These are phyloP conservation scores for Staphylotrichum tortipilum DNA, from an alignment of 495 filamentous ascomycete genomes.

Conservation along the genomic window DNA sequence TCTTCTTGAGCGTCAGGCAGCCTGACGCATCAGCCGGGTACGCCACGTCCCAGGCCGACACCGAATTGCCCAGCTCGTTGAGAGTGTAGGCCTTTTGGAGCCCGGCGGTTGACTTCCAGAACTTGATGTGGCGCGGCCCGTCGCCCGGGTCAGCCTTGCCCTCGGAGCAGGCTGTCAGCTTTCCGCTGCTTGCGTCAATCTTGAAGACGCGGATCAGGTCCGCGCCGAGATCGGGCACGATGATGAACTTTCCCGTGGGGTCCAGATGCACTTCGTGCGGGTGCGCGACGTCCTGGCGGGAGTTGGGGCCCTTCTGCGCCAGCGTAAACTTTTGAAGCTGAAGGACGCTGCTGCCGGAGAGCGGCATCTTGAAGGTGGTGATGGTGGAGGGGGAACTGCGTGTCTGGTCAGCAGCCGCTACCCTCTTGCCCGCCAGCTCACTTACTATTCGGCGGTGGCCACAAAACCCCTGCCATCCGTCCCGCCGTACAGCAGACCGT, in stretches of 20 bases:
- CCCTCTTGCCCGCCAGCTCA: background rate
- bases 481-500: slow-evolving; percentile 33
- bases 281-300: slow-evolving; percentile 59
- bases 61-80: slow-evolving; percentile 42
- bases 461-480: slow-evolving; percentile 33
- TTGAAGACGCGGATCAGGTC: slow-evolving; percentile 56
- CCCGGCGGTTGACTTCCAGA: slow-evolving; percentile 30
- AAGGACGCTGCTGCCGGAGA: slow-evolving; percentile 13
- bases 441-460: slow-evolving; percentile 43
- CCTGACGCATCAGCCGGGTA: slow-evolving; percentile 24
- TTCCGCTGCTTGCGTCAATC: slow-evolving; percentile 39
- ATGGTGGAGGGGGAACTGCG: slow-evolving; percentile 35
- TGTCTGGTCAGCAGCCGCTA: background rate
- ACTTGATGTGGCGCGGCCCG: slow-evolving; percentile 38
- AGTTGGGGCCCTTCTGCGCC: slow-evolving; percentile 39
- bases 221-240: slow-evolving; percentile 64
- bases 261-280: slow-evolving; percentile 63
- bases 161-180: slow-evolving; percentile 28
- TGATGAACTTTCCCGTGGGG: slow-evolving; percentile 53
- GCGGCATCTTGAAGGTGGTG: slow-evolving; percentile 32
- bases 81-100: slow-evolving; percentile 32
- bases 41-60: slow-evolving; percentile 33
- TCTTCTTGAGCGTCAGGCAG: slow-evolving; percentile 27
- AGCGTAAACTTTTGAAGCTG: slow-evolving; percentile 50
- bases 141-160: slow-evolving; percentile 31